phyloP scores from a whole-genome alignment of 2,329 filamentous ascomycete species.

The Claviceps pusilla region DNA sequence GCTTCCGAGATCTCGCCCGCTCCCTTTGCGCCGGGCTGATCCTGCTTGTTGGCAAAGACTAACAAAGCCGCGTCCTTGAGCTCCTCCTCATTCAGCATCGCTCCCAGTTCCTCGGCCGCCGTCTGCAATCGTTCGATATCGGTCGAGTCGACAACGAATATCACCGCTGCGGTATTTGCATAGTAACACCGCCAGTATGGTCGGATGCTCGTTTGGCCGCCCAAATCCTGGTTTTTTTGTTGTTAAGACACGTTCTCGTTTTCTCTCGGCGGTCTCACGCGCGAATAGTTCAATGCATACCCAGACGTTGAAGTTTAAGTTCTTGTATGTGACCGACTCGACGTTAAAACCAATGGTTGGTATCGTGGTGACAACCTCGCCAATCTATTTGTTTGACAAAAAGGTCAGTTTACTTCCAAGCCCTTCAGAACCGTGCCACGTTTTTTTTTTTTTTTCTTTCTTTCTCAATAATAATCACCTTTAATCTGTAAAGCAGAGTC shows the following conservation, averaged over 20 bases:
- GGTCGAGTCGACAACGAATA: constrained; percentile 96
- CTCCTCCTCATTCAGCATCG: constrained; percentile 96
- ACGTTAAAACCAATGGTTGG: constrained; percentile 99
- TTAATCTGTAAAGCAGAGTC: constrained; percentile 86
- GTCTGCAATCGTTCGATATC: constrained; percentile 92
- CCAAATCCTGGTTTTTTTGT: constrained; percentile 52
- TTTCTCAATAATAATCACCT: constrained; percentile 37
- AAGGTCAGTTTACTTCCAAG: not conserved
- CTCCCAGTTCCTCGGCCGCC: constrained; percentile 77
- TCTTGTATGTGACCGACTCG: constrained; percentile 95
- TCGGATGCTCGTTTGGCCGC: constrained; percentile 94
- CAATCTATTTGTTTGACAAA: constrained; percentile 48
- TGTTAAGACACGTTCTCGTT: not conserved
- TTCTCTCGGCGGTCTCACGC: not conserved
- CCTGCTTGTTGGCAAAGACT: constrained; percentile 98
- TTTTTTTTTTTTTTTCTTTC: not conserved
- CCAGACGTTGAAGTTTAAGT: constrained; percentile 98
- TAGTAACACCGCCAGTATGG: constrained; percentile 99
- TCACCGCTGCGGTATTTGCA: constrained; percentile 92
- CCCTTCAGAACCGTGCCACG: not conserved
- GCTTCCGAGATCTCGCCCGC: constrained; percentile 95
- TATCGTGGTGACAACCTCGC: constrained; percentile 97
- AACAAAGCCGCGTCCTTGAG: constrained; percentile 80
- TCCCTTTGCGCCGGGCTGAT: constrained; percentile 91
- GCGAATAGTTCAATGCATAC: constrained; percentile 32